Evolutionary conservation across 371 early-diverging fungal species (phyloP).

Genomic region (Rhizomucor pusillus): DNA sequence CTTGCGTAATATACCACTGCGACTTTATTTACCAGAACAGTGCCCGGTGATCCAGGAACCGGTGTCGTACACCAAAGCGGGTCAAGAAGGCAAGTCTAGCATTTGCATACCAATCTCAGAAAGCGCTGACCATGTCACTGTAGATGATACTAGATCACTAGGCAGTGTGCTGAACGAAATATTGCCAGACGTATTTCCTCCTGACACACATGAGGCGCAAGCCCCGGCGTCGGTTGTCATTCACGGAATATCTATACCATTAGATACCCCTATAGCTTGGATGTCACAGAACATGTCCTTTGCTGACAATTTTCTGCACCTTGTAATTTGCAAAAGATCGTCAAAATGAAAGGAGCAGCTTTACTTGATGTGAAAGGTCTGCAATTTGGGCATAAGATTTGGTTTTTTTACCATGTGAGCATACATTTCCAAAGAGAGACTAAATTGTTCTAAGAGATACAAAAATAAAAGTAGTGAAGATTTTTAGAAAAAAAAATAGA

Average conservation of each 20-base stretch:
- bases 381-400: too few relatives aligned
- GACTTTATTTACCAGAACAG: constrained; percentile 58
- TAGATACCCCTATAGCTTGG: constrained; percentile 65
- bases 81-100: constrained; percentile 10
- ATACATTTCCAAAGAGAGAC: too few relatives aligned
- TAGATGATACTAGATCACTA: neutral
- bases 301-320: constrained; percentile 74
- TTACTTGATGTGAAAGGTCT: too few relatives aligned
- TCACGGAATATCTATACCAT: constrained; percentile 58
- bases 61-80: constrained; percentile 37
- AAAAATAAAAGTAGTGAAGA: neutral
- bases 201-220: neutral
- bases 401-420: too few relatives aligned
- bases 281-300: constrained; percentile 63
- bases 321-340: constrained; percentile 40
- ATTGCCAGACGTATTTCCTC: constrained; percentile 24
- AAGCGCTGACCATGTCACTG: too few relatives aligned
- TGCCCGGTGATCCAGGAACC: constrained; percentile 64
- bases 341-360: constrained; percentile 6
- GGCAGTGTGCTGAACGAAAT: constrained; percentile 7
- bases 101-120: too few relatives aligned
- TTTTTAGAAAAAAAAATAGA: constrained; percentile 3
- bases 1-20: constrained; percentile 52
- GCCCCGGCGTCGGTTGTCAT: constrained; percentile 17
- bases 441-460: too few relatives aligned